Percentiles rank a stretch among this genome's conserved stretches.
Evolutionary conservation across 345 rosid genomes (phyloP).

Genomic region (Orychophragmus violaceus): DNA sequence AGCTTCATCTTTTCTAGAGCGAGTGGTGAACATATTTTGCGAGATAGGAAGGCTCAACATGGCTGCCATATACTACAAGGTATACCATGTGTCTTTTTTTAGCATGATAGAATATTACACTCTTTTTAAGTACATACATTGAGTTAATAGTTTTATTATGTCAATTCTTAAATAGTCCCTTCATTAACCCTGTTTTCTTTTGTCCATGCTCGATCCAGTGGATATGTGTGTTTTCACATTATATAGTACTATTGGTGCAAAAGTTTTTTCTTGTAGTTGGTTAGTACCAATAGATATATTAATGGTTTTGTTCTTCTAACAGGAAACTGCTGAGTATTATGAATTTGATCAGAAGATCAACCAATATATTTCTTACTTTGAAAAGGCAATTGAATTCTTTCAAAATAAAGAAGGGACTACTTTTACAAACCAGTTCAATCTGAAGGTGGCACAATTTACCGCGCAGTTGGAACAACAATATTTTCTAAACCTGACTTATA

Average conservation of each 20-base stretch:
- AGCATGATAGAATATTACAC: neutral
- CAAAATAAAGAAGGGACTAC: conserved; percentile 79
- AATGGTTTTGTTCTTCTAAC: conserved; percentile 16
- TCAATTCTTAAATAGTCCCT: too few species aligned
- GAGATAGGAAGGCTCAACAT: conserved; percentile 94
- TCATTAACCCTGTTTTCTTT: neutral
- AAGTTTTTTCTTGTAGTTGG: neutral
- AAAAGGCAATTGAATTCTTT: conserved; percentile 73
- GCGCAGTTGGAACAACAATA: conserved; percentile 83
- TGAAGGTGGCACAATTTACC: conserved; percentile 91
- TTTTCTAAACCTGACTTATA: conserved; percentile 11
- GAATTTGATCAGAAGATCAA: conserved; percentile 58
- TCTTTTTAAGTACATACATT: neutral
- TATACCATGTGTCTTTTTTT: conserved; percentile 16
- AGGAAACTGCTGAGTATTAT: conserved; percentile 79
- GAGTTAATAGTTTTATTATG: neutral
- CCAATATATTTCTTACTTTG: conserved; percentile 57
- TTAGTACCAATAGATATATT: neutral
- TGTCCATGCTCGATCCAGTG: conserved; percentile 3
- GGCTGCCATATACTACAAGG: conserved; percentile 99
- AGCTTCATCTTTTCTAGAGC: conserved; percentile 79
- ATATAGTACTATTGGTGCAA: neutral
- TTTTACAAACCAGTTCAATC: conserved; percentile 96
- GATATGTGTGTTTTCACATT: neutral
- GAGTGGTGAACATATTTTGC: conserved; percentile 72